Evolutionary conservation across 192 early-diverging fungal species (phyloP), one percentile per base, ranked within the genome.

Genomic region (Coemansia sp.): DNA sequence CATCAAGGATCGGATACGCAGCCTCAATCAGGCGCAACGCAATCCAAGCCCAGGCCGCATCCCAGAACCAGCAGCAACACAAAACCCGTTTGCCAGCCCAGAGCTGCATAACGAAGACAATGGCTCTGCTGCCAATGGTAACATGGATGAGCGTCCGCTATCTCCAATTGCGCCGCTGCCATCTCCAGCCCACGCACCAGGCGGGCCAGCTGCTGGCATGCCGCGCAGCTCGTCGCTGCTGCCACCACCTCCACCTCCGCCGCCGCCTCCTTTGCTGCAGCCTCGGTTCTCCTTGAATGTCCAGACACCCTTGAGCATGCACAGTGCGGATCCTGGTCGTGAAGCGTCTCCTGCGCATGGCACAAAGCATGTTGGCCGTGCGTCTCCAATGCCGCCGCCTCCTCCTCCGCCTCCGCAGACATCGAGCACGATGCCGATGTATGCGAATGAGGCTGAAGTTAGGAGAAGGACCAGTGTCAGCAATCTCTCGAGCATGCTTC

Each of bases 1-100:
- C 55, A 65, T 72, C 25, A 70, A 57, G 47, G 61, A 67, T 53
- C 68, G 75, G 45, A 64, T 77, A 45, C 69, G 67, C 17, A 67
- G 65, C 33, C 61, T 77, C 29, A 48, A 50, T n/a, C 55, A 41
- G 29, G 30, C 52, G 3, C 60, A 54, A 9, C 7, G 22, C 44
- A 52, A 9, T 48, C 20, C 45, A 25, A 48, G 23, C 41, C 50
- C 53, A 34, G 42, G 11, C 50, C 30, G 19, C 42, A 31, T 22
- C 17, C 14, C 23, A 25, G 23, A 42, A 20, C 50, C 19, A 19
- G 44, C 48, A 22, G 55, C 47, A 20, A 27, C 3, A 0, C 50
- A 50, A 1, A 77, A 78, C 27, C 75, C 75, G 11, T 78, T 78
- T 78, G 69, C 75, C 50, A 78, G 75, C 62, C 75, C 75, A 10